Conservation (phyloP, 805 yeast species). For the Metschnikowia henanensis region DNA sequence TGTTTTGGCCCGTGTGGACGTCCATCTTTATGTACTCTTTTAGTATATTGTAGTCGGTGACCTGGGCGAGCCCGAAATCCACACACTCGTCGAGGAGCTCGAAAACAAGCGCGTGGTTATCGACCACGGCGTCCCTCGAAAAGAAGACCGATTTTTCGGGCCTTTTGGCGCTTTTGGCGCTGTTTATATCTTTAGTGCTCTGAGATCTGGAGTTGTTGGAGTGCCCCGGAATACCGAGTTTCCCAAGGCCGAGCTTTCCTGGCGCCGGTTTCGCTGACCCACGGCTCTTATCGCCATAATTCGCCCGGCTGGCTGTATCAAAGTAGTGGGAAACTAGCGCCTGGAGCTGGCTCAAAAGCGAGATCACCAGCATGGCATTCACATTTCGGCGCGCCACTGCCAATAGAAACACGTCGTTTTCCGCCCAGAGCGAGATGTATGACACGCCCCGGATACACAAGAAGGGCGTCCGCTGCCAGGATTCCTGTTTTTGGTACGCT, state of each 20-base stretch:
- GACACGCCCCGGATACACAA: conserved; percentile 48
- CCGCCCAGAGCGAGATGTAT: conserved; percentile 51
- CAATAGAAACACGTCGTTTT: conserved; percentile 44
- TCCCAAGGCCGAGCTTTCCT: too few species aligned
- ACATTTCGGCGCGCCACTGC: conserved; percentile 46
- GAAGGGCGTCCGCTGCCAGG: conserved; percentile 38
- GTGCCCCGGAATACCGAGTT: too few species aligned
- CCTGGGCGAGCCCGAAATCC: conserved; percentile 86
- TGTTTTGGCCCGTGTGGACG: conserved; percentile 19
- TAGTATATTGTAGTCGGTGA: conserved; percentile 75
- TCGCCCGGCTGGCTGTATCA: not conserved
- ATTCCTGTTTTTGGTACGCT: conserved; percentile 19
- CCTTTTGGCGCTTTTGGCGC: not conserved
- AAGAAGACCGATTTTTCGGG: not conserved
- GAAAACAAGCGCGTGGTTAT: conserved; percentile 72
- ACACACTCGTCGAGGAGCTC: conserved; percentile 88
- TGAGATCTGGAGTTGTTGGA: too few species aligned
- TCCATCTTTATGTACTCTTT: conserved; percentile 75
- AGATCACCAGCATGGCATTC: conserved; percentile 57
- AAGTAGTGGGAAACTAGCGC: conserved; percentile 31
- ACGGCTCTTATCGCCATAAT: too few species aligned
- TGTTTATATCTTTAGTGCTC: not conserved
- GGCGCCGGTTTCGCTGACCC: too few species aligned
- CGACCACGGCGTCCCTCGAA: conserved; percentile 53
- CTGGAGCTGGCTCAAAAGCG: conserved; percentile 49